phyloP scores from a whole-genome alignment of 768 basidiomycete genomes.

The Amanita polypyramis region DNA sequence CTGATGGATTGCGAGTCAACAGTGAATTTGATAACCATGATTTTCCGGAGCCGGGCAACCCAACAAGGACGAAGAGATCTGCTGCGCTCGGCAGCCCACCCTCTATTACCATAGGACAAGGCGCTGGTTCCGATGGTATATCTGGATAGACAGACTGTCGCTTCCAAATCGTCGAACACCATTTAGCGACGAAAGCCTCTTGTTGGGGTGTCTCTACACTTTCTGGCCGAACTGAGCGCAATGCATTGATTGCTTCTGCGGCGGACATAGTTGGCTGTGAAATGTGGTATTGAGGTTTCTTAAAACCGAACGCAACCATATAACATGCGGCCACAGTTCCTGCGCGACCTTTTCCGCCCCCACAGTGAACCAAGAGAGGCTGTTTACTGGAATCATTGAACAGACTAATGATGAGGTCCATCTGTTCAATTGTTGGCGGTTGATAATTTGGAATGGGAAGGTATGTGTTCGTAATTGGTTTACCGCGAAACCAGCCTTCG shows the following conservation, averaged over 20 bases:
- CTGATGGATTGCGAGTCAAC: slow-evolving; percentile 28
- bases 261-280: slow-evolving; percentile 39
- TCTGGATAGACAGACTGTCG: slow-evolving; percentile 40
- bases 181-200: slow-evolving; percentile 46
- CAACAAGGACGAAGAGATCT: slow-evolving; percentile 46
- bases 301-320: slow-evolving; percentile 46
- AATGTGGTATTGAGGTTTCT: slow-evolving; percentile 25
- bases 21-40: slow-evolving; percentile 43
- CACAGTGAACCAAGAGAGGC: slow-evolving; percentile 48
- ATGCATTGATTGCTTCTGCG: slow-evolving; percentile 31
- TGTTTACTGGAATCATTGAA: slow-evolving; percentile 33
- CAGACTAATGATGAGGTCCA: slow-evolving; percentile 43
- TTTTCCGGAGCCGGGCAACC: slow-evolving; percentile 54
- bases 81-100: slow-evolving; percentile 9
- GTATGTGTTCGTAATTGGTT: slow-evolving; percentile 39
- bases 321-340: slow-evolving; percentile 55
- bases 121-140: slow-evolving; percentile 37
- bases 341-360: slow-evolving; percentile 53
- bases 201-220: slow-evolving; percentile 48
- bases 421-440: slow-evolving; percentile 48
- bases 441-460: slow-evolving; percentile 43
- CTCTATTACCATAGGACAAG: slow-evolving; percentile 31
- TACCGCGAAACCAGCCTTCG: slow-evolving; percentile 34
- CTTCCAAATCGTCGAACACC: slow-evolving; percentile 52
- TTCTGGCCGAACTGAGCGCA: slow-evolving; percentile 43